Evolutionary conservation across 306 rosid genomes (phyloP).

Genomic region (Quercus suber): DNA sequence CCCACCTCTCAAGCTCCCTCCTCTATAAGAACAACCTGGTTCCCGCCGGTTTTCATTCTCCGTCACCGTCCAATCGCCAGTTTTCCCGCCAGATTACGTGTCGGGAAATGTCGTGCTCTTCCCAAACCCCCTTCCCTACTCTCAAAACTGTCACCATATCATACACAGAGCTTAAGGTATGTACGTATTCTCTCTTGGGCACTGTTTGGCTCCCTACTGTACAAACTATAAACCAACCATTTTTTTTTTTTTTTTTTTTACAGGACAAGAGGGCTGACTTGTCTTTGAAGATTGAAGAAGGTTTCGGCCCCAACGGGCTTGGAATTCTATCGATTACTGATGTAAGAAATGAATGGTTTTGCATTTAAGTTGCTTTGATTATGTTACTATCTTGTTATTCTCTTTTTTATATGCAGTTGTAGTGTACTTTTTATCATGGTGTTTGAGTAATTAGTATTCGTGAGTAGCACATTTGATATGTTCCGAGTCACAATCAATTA

Average conservation of each 20-base stretch:
- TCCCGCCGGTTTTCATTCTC: constrained; percentile 32
- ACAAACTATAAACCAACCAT: not conserved
- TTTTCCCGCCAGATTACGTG: constrained; percentile 32
- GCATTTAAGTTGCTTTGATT: constrained; percentile 6
- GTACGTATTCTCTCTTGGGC: constrained; percentile 21
- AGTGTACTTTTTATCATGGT: no score
- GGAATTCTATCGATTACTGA: constrained; percentile 74
- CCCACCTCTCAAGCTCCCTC: not conserved
- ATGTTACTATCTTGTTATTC: not conserved
- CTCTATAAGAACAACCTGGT: constrained; percentile 2
- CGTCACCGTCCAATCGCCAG: constrained; percentile 26
- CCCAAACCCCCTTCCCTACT: constrained; percentile 44
- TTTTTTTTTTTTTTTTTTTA: not conserved
- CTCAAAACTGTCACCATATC: constrained; percentile 59
- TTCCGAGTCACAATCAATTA: not conserved
- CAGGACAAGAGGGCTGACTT: constrained; percentile 72
- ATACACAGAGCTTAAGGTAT: constrained; percentile 63
- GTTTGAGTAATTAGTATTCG: not conserved
- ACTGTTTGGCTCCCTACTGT: constrained; percentile 2
- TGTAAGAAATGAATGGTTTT: constrained; percentile 36
- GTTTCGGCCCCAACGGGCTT: constrained; percentile 73
- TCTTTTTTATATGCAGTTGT: not conserved
- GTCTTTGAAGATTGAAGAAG: constrained; percentile 75
- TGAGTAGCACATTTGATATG: not conserved
- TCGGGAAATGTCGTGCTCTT: constrained; percentile 37